Percentiles rank a stretch among this genome's conserved stretches.
Evolutionary conservation across 768 basidiomycete species (phyloP).

Genomic region (Mycena venus): DNA sequence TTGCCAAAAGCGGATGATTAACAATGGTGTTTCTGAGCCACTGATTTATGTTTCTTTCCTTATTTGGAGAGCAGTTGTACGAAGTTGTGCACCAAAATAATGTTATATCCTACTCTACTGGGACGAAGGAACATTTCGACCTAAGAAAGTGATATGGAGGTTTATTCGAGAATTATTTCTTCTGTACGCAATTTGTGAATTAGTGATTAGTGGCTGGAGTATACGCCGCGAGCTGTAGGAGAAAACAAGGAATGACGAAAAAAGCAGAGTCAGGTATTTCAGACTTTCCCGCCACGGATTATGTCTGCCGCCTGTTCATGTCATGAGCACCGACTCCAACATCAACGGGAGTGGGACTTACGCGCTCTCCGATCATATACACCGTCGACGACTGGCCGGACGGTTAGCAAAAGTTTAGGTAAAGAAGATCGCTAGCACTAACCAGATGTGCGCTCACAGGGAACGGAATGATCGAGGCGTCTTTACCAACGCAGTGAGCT

Average conservation of each 20-base stretch:
- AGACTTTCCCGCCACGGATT: constrained; percentile 15
- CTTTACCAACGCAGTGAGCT: constrained; percentile 11
- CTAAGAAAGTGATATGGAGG: not conserved
- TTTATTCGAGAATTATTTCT: not conserved
- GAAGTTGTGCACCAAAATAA: no score
- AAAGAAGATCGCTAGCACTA: constrained; percentile 10
- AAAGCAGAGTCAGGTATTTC: not conserved
- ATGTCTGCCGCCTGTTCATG: constrained; percentile 32
- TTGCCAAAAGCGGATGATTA: no score
- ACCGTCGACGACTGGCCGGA: constrained; percentile 37
- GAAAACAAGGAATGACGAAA: not conserved
- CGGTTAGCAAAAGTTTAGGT: not conserved
- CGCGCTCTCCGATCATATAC: constrained; percentile 48
- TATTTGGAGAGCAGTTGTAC: no score
- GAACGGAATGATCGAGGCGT: constrained; percentile 50
- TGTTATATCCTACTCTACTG: no score
- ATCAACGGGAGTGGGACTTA: constrained; percentile 10
- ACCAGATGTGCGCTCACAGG: constrained; percentile 50
- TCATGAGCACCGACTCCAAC: not conserved
- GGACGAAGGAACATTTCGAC: no score
- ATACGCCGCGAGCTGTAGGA: not conserved
- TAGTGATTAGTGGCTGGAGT: not conserved
- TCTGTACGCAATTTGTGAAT: not conserved
- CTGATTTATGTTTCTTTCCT: no score
- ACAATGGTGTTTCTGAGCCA: no score